These are phyloP conservation scores for Phytophthora rubi DNA, from an alignment of 352 stramenopile genomes.

Conservation along the genomic window DNA sequence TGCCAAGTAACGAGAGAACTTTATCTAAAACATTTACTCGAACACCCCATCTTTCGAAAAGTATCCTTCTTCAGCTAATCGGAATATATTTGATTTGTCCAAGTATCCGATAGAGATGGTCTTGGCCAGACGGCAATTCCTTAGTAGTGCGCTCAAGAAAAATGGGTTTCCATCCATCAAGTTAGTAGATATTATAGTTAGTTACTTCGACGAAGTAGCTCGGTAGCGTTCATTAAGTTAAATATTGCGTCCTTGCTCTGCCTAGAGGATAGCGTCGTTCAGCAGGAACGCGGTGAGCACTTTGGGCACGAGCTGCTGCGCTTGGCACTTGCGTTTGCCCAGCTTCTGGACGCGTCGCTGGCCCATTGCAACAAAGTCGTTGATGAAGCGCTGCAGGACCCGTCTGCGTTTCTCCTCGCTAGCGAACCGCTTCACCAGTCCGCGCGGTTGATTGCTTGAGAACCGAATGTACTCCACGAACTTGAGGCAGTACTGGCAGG, in stretches of 20 bases:
- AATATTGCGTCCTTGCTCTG: neutral
- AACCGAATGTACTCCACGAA: constrained; percentile 57
- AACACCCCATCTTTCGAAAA: too few relatives aligned
- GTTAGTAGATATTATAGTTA: too few relatives aligned
- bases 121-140: too few relatives aligned
- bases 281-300: constrained; percentile 49
- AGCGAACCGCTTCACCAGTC: constrained; percentile 39
- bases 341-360: constrained; percentile 30
- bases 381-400: constrained; percentile 46
- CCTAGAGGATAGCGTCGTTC: constrained; percentile 17
- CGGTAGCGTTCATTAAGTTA: too few relatives aligned
- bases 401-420: constrained; percentile 41
- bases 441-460: constrained; percentile 36
- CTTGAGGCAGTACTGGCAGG: constrained; percentile 56
- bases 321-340: constrained; percentile 38
- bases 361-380: constrained; percentile 44
- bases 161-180: too few relatives aligned
- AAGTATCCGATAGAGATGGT: too few relatives aligned
- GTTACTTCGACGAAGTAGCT: too few relatives aligned
- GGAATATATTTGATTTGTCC: too few relatives aligned
- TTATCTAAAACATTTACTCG: too few relatives aligned
- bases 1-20: too few relatives aligned
- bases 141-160: too few relatives aligned
- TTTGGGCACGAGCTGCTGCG: constrained; percentile 38
- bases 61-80: too few relatives aligned